Evolutionary conservation across 495 filamentous ascomycete genomes (phyloP).

Genomic region (Xylaria acuta): DNA sequence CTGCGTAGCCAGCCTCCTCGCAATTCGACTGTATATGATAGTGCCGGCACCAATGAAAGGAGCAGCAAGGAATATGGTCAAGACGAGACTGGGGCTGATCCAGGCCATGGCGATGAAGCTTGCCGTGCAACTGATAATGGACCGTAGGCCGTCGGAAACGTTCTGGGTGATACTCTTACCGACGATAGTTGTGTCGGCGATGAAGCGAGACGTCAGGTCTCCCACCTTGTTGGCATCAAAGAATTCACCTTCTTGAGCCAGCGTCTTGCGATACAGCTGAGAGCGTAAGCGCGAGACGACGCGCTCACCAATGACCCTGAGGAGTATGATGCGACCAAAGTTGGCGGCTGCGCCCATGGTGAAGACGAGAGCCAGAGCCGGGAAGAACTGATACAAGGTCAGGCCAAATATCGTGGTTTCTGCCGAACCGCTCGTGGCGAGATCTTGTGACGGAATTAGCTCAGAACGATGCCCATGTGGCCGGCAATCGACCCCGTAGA

Average conservation of each 20-base stretch:
- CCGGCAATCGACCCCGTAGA: not conserved
- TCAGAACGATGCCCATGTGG: not conserved
- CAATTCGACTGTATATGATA: slow-evolving; percentile 85
- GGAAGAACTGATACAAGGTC: slow-evolving; percentile 77
- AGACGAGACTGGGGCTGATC: slow-evolving; percentile 88
- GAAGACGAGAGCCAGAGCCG: slow-evolving; percentile 72
- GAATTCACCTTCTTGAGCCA: slow-evolving; percentile 95
- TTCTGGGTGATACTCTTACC: slow-evolving; percentile 99
- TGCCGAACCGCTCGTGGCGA: slow-evolving; percentile 65
- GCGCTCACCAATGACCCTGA: slow-evolving; percentile 93
- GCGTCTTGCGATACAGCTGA: slow-evolving; percentile 87
- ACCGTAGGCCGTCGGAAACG: slow-evolving; percentile 88
- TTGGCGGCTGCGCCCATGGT: slow-evolving; percentile 81
- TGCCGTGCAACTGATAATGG: slow-evolving; percentile 84
- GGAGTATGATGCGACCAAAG: slow-evolving; percentile 90
- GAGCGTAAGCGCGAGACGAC: slow-evolving; percentile 90
- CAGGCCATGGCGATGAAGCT: slow-evolving; percentile 92
- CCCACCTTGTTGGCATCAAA: slow-evolving; percentile 98
- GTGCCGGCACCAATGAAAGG: slow-evolving; percentile 91
- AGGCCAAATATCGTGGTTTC: slow-evolving; percentile 72
- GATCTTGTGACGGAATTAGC: slow-evolving; percentile 48
- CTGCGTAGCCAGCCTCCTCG: slow-evolving; percentile 84
- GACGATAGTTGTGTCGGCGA: slow-evolving; percentile 95
- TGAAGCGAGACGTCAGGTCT: slow-evolving; percentile 91
- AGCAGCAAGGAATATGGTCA: slow-evolving; percentile 82